phyloP scores from a whole-genome alignment of 2,329 filamentous ascomycete genomes.

The Fusarium ramigenum region DNA sequence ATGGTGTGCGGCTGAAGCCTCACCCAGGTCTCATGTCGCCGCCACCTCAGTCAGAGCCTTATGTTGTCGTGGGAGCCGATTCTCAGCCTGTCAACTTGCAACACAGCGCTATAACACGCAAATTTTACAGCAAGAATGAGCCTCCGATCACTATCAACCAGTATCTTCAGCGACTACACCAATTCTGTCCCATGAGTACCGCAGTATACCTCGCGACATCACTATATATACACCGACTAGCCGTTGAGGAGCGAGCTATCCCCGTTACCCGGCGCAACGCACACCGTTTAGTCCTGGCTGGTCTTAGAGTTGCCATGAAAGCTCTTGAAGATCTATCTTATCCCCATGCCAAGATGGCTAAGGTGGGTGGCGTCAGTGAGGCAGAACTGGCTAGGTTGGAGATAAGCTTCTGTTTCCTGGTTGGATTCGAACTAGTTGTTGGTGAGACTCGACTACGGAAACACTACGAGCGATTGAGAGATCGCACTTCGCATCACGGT shows the following conservation, averaged over 20 bases:
- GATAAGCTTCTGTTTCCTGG: constrained; percentile 87
- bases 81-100: constrained; percentile 80
- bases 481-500: constrained; percentile 42
- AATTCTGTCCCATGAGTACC: constrained; percentile 92
- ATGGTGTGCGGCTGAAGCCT: constrained; percentile 64
- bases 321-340: constrained; percentile 93
- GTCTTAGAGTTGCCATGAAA: constrained; percentile 90
- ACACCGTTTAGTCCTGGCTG: constrained; percentile 85
- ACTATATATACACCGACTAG: constrained; percentile 85
- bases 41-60: constrained; percentile 54
- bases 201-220: constrained; percentile 92
- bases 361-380: constrained; percentile 88
- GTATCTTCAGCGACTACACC: constrained; percentile 87
- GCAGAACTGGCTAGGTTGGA: constrained; percentile 84
- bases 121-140: constrained; percentile 90
- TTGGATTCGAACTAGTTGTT: constrained; percentile 82
- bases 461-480: constrained; percentile 49
- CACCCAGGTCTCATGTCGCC: constrained; percentile 43
- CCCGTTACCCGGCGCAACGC: constrained; percentile 85
- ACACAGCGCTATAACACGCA: constrained; percentile 85
- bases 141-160: constrained; percentile 85
- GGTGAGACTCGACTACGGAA: constrained; percentile 45
- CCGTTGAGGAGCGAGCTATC: constrained; percentile 79
- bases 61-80: constrained; percentile 72
- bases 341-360: constrained; percentile 82